Evolutionary conservation across 2,329 filamentous ascomycete species (phyloP), one percentile per base, ranked within the genome.

Genomic region (Polytolypa hystricis): DNA sequence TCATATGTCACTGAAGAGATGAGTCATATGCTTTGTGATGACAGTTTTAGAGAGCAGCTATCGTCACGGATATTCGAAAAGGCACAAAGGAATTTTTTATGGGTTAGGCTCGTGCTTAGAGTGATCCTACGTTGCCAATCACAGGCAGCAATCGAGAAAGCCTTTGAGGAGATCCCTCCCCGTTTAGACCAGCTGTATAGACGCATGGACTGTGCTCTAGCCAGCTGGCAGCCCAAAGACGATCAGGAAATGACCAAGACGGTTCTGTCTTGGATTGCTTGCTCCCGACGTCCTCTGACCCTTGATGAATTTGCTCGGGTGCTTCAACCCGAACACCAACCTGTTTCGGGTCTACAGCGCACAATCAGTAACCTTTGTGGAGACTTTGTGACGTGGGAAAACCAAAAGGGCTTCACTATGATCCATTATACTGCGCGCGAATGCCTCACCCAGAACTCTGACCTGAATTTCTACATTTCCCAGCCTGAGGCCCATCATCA

Each of bases 381-480:
- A 4, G 36, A 50, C 16, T 50, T 56, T 33, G 38, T 55, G 11
- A 27, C 47, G 2, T 35, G 55, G 15, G 47, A 55, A 32, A 37
- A 20, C 15, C 39, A 29, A 2, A 31, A 32, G 4, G 30, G 35
- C 21, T 34, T 53, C 15, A 37, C 39, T 11, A 40, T 51, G 33
- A 39, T 55, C 10, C 53, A 55, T 41, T 35, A 47, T 35, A 51
- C 51, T 17, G 53, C 51, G 7, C 29, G 45, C 2, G 49, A 56
- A 12, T 54, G 42, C 35, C 40, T 45, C 4, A 39, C 37, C 7
- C 40, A 21, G 29, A 39, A 4, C 19, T 11, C 14, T 18, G 34
- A 20, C 31, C 35, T 41, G 17, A 14, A 14, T 3, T 40, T 42
- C 33, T 33, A 28, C 20, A 26, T 46, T 5, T 26, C 21, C 20